Evolutionary conservation across 768 basidiomycete genomes (phyloP).

Genomic region (Mycena venus): DNA sequence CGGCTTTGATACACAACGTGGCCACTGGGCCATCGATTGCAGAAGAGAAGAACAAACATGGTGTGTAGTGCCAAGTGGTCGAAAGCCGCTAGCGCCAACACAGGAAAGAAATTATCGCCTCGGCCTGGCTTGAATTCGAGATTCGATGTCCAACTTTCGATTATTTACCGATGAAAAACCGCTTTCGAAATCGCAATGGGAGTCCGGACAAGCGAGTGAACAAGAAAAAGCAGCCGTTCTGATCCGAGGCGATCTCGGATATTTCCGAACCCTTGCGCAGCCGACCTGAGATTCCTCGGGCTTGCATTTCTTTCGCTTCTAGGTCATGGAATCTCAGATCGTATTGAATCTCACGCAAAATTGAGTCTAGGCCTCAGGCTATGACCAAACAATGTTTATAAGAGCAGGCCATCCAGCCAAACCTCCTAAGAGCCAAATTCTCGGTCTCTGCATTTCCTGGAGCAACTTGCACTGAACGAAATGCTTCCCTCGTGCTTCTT

Average conservation of each 20-base stretch:
- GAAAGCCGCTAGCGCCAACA: too few species aligned
- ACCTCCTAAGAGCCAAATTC: background rate
- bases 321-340: background rate
- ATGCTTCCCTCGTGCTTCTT: background rate
- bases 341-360: background rate
- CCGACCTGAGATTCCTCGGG: background rate
- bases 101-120: too few species aligned
- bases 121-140: too few species aligned
- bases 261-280: background rate
- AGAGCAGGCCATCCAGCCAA: background rate
- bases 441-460: background rate
- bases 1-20: conserved; percentile 8
- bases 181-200: too few species aligned
- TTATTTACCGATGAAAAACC: too few species aligned
- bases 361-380: background rate
- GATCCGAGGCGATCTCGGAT: background rate
- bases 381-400: background rate
- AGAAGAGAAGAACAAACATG: background rate
- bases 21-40: background rate
- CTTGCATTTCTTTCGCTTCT: background rate
- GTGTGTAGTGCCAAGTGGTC: too few species aligned
- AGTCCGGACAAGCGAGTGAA: background rate
- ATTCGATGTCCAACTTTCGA: too few species aligned
- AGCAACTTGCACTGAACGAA: background rate
- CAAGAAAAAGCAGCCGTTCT: background rate